These are phyloP conservation scores for Pythium coloratum DNA, from an alignment of 352 stramenopile species.

Conservation along the genomic window DNA sequence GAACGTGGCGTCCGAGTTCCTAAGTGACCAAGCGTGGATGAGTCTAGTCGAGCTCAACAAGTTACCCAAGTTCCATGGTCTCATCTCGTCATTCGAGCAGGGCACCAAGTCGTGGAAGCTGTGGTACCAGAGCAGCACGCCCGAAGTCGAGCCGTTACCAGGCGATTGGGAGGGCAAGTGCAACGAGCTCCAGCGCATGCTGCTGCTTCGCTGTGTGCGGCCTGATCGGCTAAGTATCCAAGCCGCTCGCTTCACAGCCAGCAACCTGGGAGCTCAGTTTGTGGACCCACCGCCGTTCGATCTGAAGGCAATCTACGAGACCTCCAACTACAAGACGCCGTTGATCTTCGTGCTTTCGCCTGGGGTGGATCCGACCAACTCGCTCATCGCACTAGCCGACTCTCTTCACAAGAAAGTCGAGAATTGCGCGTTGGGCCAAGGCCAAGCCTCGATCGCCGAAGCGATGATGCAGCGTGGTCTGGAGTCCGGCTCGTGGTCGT, in stretches of 20 bases:
- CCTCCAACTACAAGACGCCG: conserved; percentile 86
- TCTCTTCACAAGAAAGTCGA: conserved; percentile 84
- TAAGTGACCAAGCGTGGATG: conserved; percentile 85
- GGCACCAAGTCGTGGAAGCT: conserved; percentile 74
- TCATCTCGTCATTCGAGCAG: conserved; percentile 91
- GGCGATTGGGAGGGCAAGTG: conserved; percentile 93
- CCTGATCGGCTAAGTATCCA: conserved; percentile 92
- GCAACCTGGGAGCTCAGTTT: conserved; percentile 91
- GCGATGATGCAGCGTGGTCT: conserved; percentile 87
- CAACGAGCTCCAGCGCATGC: conserved; percentile 93
- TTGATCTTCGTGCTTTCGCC: conserved; percentile 96
- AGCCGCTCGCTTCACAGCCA: conserved; percentile 88
- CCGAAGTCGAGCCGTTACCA: conserved; percentile 89
- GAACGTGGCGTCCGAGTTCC: conserved; percentile 88
- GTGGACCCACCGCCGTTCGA: conserved; percentile 94
- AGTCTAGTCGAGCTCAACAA: conserved; percentile 93
- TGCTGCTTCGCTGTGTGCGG: conserved; percentile 92
- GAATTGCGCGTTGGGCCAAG: conserved; percentile 93
- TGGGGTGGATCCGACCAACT: conserved; percentile 93
- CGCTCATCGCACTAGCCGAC: conserved; percentile 87
- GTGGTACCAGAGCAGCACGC: conserved; percentile 86
- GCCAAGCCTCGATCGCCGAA: conserved; percentile 91
- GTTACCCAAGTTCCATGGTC: conserved; percentile 82
- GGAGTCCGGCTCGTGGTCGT: conserved; percentile 91
- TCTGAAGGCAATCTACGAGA: conserved; percentile 89